Conservation (phyloP, 2,329 filamentous ascomycete genomes). For the Exutisphaerella laricina region DNA sequence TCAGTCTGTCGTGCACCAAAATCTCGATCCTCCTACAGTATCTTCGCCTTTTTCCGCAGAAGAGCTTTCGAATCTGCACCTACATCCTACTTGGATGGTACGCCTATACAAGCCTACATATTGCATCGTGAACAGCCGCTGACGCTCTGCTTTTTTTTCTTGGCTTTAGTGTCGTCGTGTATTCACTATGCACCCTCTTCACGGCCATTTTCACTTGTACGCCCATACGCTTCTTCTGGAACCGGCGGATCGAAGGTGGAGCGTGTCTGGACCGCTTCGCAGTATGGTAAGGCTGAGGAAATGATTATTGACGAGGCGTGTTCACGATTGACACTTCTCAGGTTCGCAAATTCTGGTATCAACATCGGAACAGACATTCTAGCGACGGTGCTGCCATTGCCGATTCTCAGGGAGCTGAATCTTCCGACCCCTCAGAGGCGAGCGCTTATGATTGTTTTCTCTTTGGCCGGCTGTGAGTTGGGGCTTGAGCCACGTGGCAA, state of each 20-base stretch:
- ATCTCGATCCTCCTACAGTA: constrained; percentile 46
- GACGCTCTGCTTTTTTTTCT: too few species aligned
- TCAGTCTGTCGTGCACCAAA: constrained; percentile 38
- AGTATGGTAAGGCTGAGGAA: constrained; percentile 34
- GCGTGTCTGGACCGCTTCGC: constrained; percentile 38
- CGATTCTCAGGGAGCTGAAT: constrained; percentile 32
- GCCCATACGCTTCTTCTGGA: constrained; percentile 42
- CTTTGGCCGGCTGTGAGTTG: constrained; percentile 31
- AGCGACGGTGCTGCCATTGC: constrained; percentile 33
- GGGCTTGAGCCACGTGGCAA: too few species aligned
- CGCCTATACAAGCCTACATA: too few species aligned
- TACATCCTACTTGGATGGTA: constrained; percentile 29
- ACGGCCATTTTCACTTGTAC: constrained; percentile 39
- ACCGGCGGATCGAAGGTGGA: constrained; percentile 25
- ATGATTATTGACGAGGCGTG: neutral
- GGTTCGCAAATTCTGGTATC: constrained; percentile 34
- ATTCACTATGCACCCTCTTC: constrained; percentile 32
- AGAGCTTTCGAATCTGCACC: constrained; percentile 32
- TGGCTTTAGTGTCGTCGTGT: too few species aligned
- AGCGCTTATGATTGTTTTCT: constrained; percentile 34
- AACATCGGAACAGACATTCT: constrained; percentile 36
- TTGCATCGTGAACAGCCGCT: too few species aligned
- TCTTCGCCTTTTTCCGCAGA: constrained; percentile 43
- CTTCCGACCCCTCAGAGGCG: constrained; percentile 31
- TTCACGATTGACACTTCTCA: constrained; percentile 3